Conservation (phyloP, 1,284 basidiomycete species). For the Leccinum pachyderme region DNA sequence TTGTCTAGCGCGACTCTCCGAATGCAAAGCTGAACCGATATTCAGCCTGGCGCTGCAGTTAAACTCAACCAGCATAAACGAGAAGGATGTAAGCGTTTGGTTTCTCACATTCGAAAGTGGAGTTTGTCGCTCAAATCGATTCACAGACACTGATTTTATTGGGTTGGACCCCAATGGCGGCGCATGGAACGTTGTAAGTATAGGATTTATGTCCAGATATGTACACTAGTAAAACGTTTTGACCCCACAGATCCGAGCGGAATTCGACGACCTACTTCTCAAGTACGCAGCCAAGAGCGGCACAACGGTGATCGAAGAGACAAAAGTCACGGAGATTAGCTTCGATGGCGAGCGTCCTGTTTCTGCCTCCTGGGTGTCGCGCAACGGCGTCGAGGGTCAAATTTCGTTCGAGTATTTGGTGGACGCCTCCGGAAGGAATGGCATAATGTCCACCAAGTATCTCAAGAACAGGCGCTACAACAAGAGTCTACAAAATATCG, state of each 20-base stretch:
- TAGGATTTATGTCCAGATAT: background rate
- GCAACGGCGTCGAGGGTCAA: slow-evolving; percentile 25
- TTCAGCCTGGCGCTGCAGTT: slow-evolving; percentile 38
- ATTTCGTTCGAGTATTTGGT: slow-evolving; percentile 46
- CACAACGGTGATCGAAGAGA: slow-evolving; percentile 40
- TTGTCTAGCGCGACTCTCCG: background rate
- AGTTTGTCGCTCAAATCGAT: background rate
- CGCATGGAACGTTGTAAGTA: background rate
- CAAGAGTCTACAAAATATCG: slow-evolving; percentile 44
- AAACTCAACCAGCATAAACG: slow-evolving; percentile 37
- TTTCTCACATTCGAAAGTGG: background rate
- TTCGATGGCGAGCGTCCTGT: slow-evolving; percentile 37
- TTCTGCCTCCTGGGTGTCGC: slow-evolving; percentile 37
- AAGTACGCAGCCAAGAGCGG: slow-evolving; percentile 34
- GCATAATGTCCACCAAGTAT: slow-evolving; percentile 48
- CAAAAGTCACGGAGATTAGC: slow-evolving; percentile 37
- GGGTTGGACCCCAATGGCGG: background rate
- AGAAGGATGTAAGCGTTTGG: slow-evolving; percentile 36
- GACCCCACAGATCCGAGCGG: slow-evolving; percentile 24
- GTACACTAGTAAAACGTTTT: background rate
- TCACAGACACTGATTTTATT: background rate
- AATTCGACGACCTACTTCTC: slow-evolving; percentile 33
- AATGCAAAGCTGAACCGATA: background rate
- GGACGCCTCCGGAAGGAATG: slow-evolving; percentile 45
- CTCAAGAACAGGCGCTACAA: slow-evolving; percentile 47